Evolutionary conservation across 129 eudicot genomes (phyloP).

Genomic region (Oenanthe sinensis): DNA sequence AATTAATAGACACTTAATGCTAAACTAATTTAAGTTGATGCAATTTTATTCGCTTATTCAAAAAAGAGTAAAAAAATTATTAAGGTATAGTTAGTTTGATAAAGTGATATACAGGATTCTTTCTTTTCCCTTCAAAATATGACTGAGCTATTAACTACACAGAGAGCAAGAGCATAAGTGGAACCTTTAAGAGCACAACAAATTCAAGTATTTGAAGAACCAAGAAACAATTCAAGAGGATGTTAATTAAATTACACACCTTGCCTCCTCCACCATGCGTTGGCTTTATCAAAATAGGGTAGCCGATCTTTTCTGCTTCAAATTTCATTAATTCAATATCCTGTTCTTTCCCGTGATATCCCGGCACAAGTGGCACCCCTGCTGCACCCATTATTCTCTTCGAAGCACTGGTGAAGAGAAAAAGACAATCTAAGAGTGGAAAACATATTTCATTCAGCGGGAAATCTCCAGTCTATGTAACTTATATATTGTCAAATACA

Average conservation of each 20-base stretch:
- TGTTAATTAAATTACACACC: constrained; percentile 27
- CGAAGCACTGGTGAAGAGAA: constrained; percentile 66
- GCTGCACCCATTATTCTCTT: constrained; percentile 99
- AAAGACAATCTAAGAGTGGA: constrained; percentile 11
- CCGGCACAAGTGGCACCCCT: constrained; percentile 97
- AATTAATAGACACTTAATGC: not conserved
- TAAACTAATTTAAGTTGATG: not conserved
- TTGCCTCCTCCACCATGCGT: constrained; percentile 99
- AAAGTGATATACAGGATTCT: not conserved
- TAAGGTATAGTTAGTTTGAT: not conserved
- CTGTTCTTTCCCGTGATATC: constrained; percentile 93
- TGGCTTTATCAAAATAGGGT: constrained; percentile 89
- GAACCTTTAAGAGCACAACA: not conserved
- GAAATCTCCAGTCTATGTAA: not conserved
- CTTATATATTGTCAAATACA: not conserved
- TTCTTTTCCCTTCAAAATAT: not conserved
- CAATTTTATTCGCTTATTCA: not conserved
- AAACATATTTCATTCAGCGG: constrained; percentile 1
- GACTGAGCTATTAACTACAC: not conserved
- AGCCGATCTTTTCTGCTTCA: constrained; percentile 95
- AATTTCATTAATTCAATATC: constrained; percentile 79
- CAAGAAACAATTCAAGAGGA: not conserved
- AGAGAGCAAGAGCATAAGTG: not conserved
- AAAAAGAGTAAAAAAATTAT: not conserved
- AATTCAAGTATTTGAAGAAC: not conserved